These are phyloP conservation scores for Choiromyces venosus DNA, from an alignment of 495 filamentous ascomycete species.

Conservation along the genomic window DNA sequence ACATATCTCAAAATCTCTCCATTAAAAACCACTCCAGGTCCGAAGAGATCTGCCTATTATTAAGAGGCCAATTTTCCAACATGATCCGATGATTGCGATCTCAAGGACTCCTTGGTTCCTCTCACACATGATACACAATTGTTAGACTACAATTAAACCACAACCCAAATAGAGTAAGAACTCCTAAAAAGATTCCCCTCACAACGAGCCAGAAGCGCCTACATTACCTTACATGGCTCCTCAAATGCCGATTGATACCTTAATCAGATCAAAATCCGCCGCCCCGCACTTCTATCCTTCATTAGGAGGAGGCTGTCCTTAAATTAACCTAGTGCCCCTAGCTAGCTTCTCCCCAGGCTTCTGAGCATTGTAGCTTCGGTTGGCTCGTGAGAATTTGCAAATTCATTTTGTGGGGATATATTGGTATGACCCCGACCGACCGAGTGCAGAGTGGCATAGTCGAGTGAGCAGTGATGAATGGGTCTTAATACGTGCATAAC, in stretches of 20 bases:
- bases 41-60: neutral
- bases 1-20: neutral
- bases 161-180: neutral
- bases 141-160: neutral
- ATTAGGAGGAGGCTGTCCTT: neutral
- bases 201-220: neutral
- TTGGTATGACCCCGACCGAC: neutral
- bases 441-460: too few relatives aligned
- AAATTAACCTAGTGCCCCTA: neutral
- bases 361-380: neutral
- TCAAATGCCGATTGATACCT: neutral
- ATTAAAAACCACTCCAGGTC: neutral
- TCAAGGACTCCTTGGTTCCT: neutral
- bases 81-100: neutral
- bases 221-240: neutral
- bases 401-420: neutral
- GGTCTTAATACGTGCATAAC: neutral
- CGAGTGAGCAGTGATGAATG: neutral
- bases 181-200: neutral
- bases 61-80: neutral
- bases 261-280: neutral
- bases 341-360: neutral
- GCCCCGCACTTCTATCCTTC: neutral
- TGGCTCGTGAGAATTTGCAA: neutral
- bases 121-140: neutral